A percentile compares a stretch with the other conserved stretches of the same genome.
Conservation (phyloP, 2,329 filamentous ascomycete species). For the Penicillium olsonii region DNA sequence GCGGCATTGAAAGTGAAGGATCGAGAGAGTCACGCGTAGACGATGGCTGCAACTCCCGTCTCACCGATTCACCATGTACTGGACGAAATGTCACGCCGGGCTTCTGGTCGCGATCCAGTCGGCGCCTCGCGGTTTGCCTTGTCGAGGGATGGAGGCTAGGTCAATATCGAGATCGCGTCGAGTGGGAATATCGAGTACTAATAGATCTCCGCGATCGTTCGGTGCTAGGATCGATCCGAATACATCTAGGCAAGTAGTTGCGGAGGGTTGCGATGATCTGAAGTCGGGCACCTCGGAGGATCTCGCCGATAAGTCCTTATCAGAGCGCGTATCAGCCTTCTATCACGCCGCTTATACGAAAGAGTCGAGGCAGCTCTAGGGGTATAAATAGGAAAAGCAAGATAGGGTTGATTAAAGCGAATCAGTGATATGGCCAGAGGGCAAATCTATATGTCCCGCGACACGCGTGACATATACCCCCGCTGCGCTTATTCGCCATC, state of each 20-base stretch:
- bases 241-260: background rate
- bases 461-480: slow-evolving; percentile 1
- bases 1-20: slow-evolving; percentile 15
- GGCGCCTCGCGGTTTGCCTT: slow-evolving; percentile 10
- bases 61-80: background rate
- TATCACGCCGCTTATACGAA: background rate
- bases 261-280: slow-evolving; percentile 20
- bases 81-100: background rate
- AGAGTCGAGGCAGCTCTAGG: no score
- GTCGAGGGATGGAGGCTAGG: background rate
- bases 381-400: no score
- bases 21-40: background rate
- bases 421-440: no score
- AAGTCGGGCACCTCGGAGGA: slow-evolving; percentile 19
- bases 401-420: no score
- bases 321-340: background rate
- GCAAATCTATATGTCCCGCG: background rate
- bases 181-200: background rate
- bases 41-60: background rate
- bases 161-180: background rate
- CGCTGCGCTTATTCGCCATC: background rate
- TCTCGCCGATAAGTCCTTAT: slow-evolving; percentile 29
- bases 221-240: background rate
- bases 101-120: slow-evolving; percentile 7
- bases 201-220: background rate